Evolutionary conservation across 768 basidiomycete genomes (phyloP), one percentile per base, ranked within the genome.

Genomic region (Tulasnella sp.): DNA sequence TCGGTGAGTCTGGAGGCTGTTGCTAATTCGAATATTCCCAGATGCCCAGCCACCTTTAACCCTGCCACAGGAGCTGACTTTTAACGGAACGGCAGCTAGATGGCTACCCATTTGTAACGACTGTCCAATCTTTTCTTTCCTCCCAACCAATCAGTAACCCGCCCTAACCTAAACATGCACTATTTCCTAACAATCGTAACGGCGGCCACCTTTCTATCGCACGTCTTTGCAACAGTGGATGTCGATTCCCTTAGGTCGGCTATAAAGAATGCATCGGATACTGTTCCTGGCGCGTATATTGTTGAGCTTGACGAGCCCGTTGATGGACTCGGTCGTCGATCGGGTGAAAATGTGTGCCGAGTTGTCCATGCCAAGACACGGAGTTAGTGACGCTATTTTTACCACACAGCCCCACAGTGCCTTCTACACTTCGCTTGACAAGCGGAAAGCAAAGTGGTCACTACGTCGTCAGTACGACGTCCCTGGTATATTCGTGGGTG

Each of bases 361-460:
- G 40, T 64, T 54, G 22, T 31, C 24, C 50, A 50, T n/a, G 28
- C 40, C 46, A 34, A 50, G 37, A 48, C 40, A 77, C 50, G 44
- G 46, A 14, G 20, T 64, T 20, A 37, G 28, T 37, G 24, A 24
- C 58, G 48, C 76, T 40, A 50, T 44, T n/a, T 12, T 22, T 24
- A 28, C 41, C 0, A 77, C 37, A n/a, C 42, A 77, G 76, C 20
- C 75, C 24, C 79, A 80, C 60, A 44, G 79, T 31, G 78, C 41
- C 40, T 42, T 80, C 24, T 80, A 80, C 76, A 46, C 80, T 28
- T 37, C 37, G 22, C 73, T 80, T 76, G 12, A 64, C 16, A 76
- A 79, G 22, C 76, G 74, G 44, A 46, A 16, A 22, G 75, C 75
- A 16, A 46, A 34, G 14, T 80, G 69, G 44, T 34, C 41, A 20